phyloP scores from a whole-genome alignment of 140 eudicot species.

The Erigeron philadelphicus region DNA sequence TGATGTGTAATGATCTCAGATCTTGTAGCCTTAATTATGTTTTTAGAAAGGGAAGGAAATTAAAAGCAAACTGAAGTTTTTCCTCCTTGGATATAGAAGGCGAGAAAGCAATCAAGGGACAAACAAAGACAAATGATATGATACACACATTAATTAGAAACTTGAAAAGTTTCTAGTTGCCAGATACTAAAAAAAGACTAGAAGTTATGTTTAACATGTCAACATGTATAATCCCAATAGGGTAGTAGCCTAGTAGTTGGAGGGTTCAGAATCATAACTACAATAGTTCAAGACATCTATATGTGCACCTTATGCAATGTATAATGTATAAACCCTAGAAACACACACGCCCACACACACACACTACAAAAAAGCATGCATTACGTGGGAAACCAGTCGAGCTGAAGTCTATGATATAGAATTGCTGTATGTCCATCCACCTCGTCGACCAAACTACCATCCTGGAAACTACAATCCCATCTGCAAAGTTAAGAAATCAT shows the following conservation, averaged over 20 bases:
- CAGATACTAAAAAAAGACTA: slow-evolving; percentile 2
- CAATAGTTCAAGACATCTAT: slow-evolving; percentile 4
- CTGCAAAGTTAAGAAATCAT: slow-evolving; percentile 34
- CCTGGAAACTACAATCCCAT: slow-evolving; percentile 97
- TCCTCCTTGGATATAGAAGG: slow-evolving; percentile 1
- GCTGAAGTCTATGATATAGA: slow-evolving; percentile 83
- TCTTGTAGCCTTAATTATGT: slow-evolving; percentile 4
- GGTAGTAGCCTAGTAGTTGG: too few relatives aligned
- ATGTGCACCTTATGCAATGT: slow-evolving; percentile 22
- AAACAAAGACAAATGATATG: background rate
- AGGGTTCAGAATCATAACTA: background rate
- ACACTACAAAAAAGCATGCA: slow-evolving; percentile 16
- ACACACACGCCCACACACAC: background rate
- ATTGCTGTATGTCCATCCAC: slow-evolving; percentile 99
- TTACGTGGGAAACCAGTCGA: slow-evolving; percentile 98
- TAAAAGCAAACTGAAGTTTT: background rate
- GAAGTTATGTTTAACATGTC: background rate
- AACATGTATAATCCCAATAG: background rate
- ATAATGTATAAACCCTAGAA: slow-evolving; percentile 6
- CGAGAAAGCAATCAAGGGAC: slow-evolving; percentile 11
- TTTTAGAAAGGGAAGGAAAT: background rate
- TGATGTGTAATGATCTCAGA: background rate
- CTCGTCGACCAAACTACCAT: slow-evolving; percentile 96
- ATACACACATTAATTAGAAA: background rate
- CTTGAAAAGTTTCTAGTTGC: slow-evolving; percentile 7